Evolutionary conservation across 2,329 filamentous ascomycete genomes (phyloP), one percentile per base, ranked within the genome.

Genomic region (Epichloe uncinata): DNA sequence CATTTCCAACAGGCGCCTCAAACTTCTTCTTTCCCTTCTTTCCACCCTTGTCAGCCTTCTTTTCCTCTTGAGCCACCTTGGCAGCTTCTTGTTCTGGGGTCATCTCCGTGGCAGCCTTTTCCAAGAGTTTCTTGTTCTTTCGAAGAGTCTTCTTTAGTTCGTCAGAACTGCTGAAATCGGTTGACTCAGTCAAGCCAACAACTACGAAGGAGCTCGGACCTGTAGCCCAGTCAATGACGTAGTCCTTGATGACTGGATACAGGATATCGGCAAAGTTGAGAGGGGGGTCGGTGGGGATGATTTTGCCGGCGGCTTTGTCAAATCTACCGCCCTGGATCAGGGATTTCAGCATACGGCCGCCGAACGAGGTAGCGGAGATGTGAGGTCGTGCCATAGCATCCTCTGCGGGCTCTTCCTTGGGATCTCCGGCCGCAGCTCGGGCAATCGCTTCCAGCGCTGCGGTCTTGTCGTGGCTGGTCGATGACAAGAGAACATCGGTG

Each of bases 241-340:
- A 72, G 1, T 82, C 78, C 63, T 85, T 79, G 65, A 97, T 90
- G 53, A 85, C 72, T 5, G 83, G 80, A 64, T 91, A 97, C n/a
- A 98, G 73, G 45, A 85, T 71, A 55, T 85, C 77, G 53, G 87
- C 81, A 64, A 98, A 98, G 47, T 82, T 77, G 50, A 97, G 73
- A 7, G 86, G 77, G 15, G 89, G 88, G 45, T 89, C 81, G 2
- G 85, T 75, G 20, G 81, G 78, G 59, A 85, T 77, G 42, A 93
- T 68, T 50, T 75, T 80, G 67, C 88, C 88, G 2, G 79, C 74
- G 42, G 75, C 74, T 53, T 80, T 79, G 66, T 97, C 88, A 63
- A 86, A 98, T 51, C 81, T 82, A 26, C 94, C 93, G 41, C 93
- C 93, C 49, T 88, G 84, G 22, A 96, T 89, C 7, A 98, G 77